phyloP scores from a whole-genome alignment of 2,329 filamentous ascomycete species.

The Beauveria sp. region DNA sequence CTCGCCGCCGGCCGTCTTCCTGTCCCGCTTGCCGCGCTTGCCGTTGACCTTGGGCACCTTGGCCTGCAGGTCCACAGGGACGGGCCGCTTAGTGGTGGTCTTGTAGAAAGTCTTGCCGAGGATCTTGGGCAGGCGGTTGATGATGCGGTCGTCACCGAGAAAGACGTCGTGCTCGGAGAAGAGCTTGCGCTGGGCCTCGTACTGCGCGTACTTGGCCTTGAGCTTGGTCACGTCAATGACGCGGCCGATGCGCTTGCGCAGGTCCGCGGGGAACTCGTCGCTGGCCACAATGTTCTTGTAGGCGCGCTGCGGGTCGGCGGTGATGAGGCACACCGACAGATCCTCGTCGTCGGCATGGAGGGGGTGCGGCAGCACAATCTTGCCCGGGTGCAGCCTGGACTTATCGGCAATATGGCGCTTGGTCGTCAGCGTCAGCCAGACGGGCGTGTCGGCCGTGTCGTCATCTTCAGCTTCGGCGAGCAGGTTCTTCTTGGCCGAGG shows the following conservation, averaged over 20 bases:
- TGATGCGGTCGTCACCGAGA: conserved; percentile 82
- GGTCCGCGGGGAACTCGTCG: conserved; percentile 59
- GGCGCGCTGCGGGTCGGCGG: conserved; percentile 68
- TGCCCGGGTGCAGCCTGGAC: conserved; percentile 72
- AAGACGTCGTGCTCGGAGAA: conserved; percentile 85
- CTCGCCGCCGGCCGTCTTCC: conserved; percentile 32
- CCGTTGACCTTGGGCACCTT: conserved; percentile 53
- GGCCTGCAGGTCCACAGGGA: conserved; percentile 67
- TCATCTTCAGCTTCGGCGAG: conserved; percentile 37
- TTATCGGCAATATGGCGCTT: conserved; percentile 64
- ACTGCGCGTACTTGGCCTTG: conserved; percentile 74
- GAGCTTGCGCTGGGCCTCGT: conserved; percentile 79
- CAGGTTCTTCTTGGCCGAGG: conserved; percentile 50
- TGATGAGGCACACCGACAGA: conserved; percentile 77
- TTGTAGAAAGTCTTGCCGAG: conserved; percentile 94
- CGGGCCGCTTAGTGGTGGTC: conserved; percentile 70
- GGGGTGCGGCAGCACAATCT: conserved; percentile 70
- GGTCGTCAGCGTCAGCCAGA: conserved; percentile 57
- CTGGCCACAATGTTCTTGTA: conserved; percentile 85
- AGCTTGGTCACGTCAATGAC: conserved; percentile 81
- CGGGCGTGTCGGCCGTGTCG: conserved; percentile 40
- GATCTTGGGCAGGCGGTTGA: conserved; percentile 62
- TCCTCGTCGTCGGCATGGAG: conserved; percentile 50
- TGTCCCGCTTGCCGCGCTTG: conserved; percentile 50
- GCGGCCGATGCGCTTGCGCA: conserved; percentile 61